Conservation (phyloP, 768 basidiomycete genomes). For the Xerocomus brunneocitrinus region DNA sequence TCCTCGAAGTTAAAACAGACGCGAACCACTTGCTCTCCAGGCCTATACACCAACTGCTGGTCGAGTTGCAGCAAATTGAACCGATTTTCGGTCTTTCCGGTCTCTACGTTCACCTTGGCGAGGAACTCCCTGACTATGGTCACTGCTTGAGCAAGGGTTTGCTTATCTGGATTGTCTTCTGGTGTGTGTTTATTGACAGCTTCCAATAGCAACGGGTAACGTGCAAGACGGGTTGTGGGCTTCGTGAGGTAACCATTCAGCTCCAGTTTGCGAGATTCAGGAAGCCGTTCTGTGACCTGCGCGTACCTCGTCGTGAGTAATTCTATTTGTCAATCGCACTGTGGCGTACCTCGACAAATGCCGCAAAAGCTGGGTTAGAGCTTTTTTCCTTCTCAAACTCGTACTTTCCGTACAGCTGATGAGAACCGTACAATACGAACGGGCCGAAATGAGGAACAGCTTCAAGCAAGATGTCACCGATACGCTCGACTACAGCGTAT, state of each 20-base stretch:
- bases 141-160: conserved; percentile 70
- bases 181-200: conserved; percentile 91
- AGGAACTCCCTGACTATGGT: conserved; percentile 77
- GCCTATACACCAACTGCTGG: conserved; percentile 84
- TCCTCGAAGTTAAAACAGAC: not conserved
- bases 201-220: conserved; percentile 90
- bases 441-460: conserved; percentile 83
- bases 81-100: conserved; percentile 92
- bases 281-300: conserved; percentile 84
- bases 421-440: conserved; percentile 92
- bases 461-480: conserved; percentile 90
- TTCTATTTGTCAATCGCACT: not conserved
- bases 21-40: conserved; percentile 85
- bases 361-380: conserved; percentile 85
- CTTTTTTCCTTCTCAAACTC: conserved; percentile 99
- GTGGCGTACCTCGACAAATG: conserved; percentile 82
- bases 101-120: conserved; percentile 84
- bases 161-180: conserved; percentile 85
- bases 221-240: conserved; percentile 94
- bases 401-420: conserved; percentile 97
- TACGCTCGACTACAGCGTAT: conserved; percentile 86
- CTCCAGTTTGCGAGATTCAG: conserved; percentile 94
- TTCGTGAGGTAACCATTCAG: conserved; percentile 97
- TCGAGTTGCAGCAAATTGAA: conserved; percentile 95
- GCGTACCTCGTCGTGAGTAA: conserved; percentile 1